Conservation (phyloP, 2,329 filamentous ascomycete genomes). For the Beauveria sp. region DNA sequence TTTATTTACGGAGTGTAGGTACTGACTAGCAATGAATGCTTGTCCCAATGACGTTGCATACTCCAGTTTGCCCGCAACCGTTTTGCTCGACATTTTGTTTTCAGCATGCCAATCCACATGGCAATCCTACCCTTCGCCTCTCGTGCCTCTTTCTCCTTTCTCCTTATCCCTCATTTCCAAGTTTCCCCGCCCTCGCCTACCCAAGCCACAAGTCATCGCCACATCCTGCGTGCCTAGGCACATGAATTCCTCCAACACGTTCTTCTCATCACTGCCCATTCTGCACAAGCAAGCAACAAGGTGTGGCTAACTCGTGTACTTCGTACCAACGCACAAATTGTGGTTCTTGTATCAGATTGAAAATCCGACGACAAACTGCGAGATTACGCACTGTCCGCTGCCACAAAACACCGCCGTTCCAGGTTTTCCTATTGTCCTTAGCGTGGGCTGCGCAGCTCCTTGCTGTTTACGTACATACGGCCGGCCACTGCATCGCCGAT, state of each 20-base stretch:
- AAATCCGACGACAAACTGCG: background rate
- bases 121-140: background rate
- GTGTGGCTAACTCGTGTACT: background rate
- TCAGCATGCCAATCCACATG: background rate
- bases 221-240: background rate
- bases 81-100: background rate
- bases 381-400: background rate
- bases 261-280: too few species aligned
- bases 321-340: background rate
- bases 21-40: background rate
- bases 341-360: background rate
- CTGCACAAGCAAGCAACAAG: background rate
- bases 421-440: background rate
- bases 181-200: background rate
- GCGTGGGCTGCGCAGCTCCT: background rate
- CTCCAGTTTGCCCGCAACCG: background rate
- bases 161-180: too few species aligned
- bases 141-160: background rate
- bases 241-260: background rate
- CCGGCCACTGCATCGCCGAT: background rate
- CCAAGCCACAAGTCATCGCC: background rate
- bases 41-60: constrained; percentile 2
- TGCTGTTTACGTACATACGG: background rate
- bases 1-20: too few species aligned
- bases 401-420: background rate